A percentile compares a stretch with the other conserved stretches of the same genome.
These are phyloP conservation scores for Penicillium vulpinum DNA, from an alignment of 2,329 filamentous ascomycete genomes.

Conservation along the genomic window DNA sequence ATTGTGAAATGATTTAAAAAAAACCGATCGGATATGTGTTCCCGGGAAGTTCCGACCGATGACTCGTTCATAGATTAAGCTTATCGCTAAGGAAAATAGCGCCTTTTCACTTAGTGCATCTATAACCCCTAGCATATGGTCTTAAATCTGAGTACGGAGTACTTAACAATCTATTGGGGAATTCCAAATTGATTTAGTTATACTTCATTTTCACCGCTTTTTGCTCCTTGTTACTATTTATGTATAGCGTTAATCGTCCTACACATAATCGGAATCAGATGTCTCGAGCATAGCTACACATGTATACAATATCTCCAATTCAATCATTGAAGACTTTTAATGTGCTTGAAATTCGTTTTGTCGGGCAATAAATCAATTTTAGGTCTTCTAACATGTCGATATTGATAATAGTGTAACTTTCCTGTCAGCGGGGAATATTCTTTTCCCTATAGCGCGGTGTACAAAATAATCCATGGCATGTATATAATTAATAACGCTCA, in stretches of 20 bases:
- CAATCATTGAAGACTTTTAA: not conserved
- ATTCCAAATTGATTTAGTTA: not conserved
- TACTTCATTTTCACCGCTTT: slow-evolving; percentile 1
- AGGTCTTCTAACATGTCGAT: not conserved
- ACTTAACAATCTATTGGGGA: no score
- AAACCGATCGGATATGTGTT: not conserved
- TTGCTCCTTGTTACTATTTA: not conserved
- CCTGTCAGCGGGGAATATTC: not conserved
- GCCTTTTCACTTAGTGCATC: not conserved
- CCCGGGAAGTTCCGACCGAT: slow-evolving; percentile 1
- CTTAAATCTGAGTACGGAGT: no score
- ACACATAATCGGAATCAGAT: not conserved
- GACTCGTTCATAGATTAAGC: slow-evolving; percentile 20
- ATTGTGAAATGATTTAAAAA: not conserved
- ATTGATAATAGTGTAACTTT: not conserved
- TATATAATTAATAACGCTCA: not conserved
- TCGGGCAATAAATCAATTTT: not conserved
- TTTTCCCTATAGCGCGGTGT: no score
- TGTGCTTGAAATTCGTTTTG: not conserved
- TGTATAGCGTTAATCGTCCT: not conserved
- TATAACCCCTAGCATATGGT: no score
- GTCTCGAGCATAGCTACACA: not conserved
- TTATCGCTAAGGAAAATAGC: slow-evolving; percentile 11
- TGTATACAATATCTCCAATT: not conserved
- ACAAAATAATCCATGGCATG: no score